Percentiles rank a stretch among this genome's conserved stretches.
phyloP scores from a whole-genome alignment of 495 filamentous ascomycete genomes.

The Trichocladium antarcticum region DNA sequence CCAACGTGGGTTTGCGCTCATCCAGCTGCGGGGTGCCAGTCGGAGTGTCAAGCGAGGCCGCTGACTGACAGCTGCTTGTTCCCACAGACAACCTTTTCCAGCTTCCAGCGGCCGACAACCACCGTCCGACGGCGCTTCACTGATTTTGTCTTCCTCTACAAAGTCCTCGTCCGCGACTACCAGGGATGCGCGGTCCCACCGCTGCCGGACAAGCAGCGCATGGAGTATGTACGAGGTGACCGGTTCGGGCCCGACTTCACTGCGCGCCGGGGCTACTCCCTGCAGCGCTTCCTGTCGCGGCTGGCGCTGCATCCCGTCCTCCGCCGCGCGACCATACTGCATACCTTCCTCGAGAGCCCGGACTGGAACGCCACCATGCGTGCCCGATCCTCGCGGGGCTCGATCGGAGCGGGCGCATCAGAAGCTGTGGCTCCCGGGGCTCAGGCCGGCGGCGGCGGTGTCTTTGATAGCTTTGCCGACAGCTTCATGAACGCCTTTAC shows the following conservation, averaged over 20 bases:
- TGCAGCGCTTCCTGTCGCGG: slow-evolving; percentile 84
- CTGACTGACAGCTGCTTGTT: slow-evolving; percentile 1
- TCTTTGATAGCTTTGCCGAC: slow-evolving; percentile 89
- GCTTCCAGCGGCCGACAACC: slow-evolving; percentile 70
- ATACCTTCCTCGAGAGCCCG: slow-evolving; percentile 77
- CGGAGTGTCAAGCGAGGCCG: background rate
- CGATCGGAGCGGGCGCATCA: slow-evolving; percentile 28
- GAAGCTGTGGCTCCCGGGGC: slow-evolving; percentile 3
- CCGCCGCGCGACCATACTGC: slow-evolving; percentile 67
- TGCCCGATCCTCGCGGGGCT: slow-evolving; percentile 51
- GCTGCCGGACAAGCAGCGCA: slow-evolving; percentile 94
- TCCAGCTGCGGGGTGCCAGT: background rate
- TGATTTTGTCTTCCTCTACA: slow-evolving; percentile 95
- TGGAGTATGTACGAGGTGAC: slow-evolving; percentile 95
- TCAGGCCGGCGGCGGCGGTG: slow-evolving; percentile 41
- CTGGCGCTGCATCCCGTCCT: slow-evolving; percentile 80
- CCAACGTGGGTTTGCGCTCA: slow-evolving; percentile 50
- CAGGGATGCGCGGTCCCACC: slow-evolving; percentile 88
- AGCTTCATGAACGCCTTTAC: slow-evolving; percentile 96
- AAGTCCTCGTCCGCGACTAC: slow-evolving; percentile 73
- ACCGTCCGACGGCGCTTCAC: slow-evolving; percentile 82
- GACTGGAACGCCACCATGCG: slow-evolving; percentile 98
- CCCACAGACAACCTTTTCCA: slow-evolving; percentile 76
- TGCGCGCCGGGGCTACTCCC: slow-evolving; percentile 73
- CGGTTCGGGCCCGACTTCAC: slow-evolving; percentile 92